These are phyloP conservation scores for Ulvella scutata DNA, from an alignment of 139 green algal genomes.

Conservation along the genomic window DNA sequence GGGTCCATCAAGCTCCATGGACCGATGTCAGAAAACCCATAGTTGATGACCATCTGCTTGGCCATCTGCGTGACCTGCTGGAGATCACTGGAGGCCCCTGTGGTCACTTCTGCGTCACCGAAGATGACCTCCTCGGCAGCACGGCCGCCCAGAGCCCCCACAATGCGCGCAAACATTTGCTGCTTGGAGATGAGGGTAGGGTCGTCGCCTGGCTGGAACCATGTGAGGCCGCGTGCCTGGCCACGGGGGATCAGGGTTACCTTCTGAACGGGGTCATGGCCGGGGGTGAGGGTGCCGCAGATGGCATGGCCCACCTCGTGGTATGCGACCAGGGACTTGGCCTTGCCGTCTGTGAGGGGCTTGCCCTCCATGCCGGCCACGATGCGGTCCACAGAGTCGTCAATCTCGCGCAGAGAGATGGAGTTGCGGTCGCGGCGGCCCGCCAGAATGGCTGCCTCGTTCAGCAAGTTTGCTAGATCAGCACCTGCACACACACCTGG, in stretches of 20 bases:
- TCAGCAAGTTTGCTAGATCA: slow-evolving; percentile 97
- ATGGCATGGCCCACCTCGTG: slow-evolving; percentile 96
- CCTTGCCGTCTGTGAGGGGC: slow-evolving; percentile 91
- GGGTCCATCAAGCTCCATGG: slow-evolving; percentile 89
- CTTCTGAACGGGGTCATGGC: slow-evolving; percentile 98
- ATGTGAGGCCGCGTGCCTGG: slow-evolving; percentile 92
- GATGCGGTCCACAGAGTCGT: slow-evolving; percentile 94
- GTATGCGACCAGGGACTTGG: slow-evolving; percentile 92
- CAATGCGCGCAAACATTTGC: slow-evolving; percentile 95
- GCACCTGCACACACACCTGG: slow-evolving; percentile 55
- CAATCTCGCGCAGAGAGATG: slow-evolving; percentile 73
- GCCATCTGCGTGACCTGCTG: slow-evolving; percentile 76
- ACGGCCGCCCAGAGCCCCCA: slow-evolving; percentile 87
- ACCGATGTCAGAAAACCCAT: slow-evolving; percentile 95
- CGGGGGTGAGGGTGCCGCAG: slow-evolving; percentile 84
- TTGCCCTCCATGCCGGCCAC: slow-evolving; percentile 96
- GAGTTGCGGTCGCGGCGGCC: slow-evolving; percentile 57
- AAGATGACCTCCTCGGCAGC: slow-evolving; percentile 97
- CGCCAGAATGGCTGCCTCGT: slow-evolving; percentile 96
- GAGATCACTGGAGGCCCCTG: slow-evolving; percentile 64
- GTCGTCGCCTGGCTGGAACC: slow-evolving; percentile 95
- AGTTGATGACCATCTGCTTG: slow-evolving; percentile 95
- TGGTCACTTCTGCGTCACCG: slow-evolving; percentile 88
- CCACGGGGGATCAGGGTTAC: slow-evolving; percentile 94
- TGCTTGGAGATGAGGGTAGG: slow-evolving; percentile 87